Conservation (phyloP, 345 rosid species). For the Salix arbutifolia region DNA sequence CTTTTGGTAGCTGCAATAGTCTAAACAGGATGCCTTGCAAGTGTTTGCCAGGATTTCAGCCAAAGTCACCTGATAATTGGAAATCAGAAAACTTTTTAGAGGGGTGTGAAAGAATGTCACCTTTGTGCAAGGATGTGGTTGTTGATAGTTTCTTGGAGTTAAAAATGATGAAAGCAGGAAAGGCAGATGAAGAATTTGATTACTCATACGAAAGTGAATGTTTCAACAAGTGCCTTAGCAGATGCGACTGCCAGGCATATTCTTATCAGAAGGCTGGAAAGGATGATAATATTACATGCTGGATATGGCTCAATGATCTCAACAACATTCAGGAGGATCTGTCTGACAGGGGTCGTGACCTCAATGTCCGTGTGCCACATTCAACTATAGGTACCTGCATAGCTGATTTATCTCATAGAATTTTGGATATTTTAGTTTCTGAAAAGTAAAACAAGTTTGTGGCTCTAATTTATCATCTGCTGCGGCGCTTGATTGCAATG, state of each 20-base stretch:
- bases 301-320: constrained; percentile 56
- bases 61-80: constrained; percentile 37
- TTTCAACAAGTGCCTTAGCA: constrained; percentile 43
- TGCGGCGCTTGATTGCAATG: too few species aligned
- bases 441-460: too few species aligned
- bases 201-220: constrained; percentile 41
- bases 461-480: too few species aligned
- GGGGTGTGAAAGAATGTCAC: constrained; percentile 45
- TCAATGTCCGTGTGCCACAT: constrained; percentile 41
- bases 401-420: too few species aligned
- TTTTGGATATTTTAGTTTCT: too few species aligned
- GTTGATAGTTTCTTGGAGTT: constrained; percentile 38
- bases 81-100: constrained; percentile 26
- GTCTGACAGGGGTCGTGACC: constrained; percentile 33
- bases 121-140: constrained; percentile 29
- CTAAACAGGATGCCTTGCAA: constrained; percentile 35
- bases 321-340: constrained; percentile 45
- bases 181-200: constrained; percentile 33
- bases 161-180: constrained; percentile 52
- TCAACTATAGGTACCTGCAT: constrained; percentile 40
- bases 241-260: constrained; percentile 59
- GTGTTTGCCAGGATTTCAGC: constrained; percentile 47
- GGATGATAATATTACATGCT: constrained; percentile 22
- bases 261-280: constrained; percentile 36
- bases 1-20: constrained; percentile 44